Evolutionary conservation across 495 filamentous ascomycete genomes (phyloP), one percentile per base, ranked within the genome.

Genomic region (Zalerion maritima): DNA sequence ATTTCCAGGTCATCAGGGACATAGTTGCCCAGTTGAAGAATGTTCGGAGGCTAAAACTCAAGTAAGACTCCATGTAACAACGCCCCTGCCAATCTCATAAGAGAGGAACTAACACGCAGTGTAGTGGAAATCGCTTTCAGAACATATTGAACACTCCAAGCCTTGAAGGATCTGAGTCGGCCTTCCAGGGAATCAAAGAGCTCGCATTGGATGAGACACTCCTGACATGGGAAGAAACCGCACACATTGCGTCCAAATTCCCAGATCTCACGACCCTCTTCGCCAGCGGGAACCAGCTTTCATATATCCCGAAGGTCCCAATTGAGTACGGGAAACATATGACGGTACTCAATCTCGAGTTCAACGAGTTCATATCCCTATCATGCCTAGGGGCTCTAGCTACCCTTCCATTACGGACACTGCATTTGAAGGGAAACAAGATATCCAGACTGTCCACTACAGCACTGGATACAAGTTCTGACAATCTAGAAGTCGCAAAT

Each of bases 91-190:
- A 5, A 15, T 11, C 11, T 12, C 14, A 24, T 21, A 29, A 10
- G 26, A 31, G 21, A 42, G 37, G 25, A 41, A 31, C 18, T 12
- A 38, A 15, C 4, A 2, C 21, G 3, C n/a, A n/a, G n/a, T n/a
- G 35, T 24, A 91, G 82, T 54, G 78, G 78, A 4, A 92, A 89
- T 45, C 75, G 85, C 6, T 79, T 94, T 37, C 54, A 57, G 34
- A 47, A 43, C 9, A 24, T 60, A 17, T 33, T 55, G 6, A 36
- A 52, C 12, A 58, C 61, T 27, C 28, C 42, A 20, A 35, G 28
- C 6, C 45, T 73, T 14, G 24, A 48, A 4, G 30, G 37, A 4
- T 35, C 49, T 2, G 36, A 49, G 16, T 23, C 34, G 4, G 45
- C 49, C 5, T 78, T 87, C 31, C 42, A 54, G 3, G 49, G 61